A percentile compares a stretch with the other conserved stretches of the same genome.
These are phyloP conservation scores for Aristolochia californica DNA, from an alignment of 164 flowering plant species.

Conservation along the genomic window DNA sequence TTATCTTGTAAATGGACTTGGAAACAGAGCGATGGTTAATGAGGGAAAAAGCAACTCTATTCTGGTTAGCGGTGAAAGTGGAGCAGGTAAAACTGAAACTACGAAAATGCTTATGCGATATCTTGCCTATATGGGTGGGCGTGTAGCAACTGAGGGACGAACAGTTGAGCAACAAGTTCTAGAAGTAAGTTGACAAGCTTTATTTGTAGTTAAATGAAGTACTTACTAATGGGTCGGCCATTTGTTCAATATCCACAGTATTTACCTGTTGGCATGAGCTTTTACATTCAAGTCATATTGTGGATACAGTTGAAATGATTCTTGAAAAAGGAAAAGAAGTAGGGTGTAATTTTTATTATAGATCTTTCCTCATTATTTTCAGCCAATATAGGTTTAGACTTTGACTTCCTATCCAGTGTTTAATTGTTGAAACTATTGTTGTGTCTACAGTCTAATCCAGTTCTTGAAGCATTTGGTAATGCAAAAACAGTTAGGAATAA, in stretches of 20 bases:
- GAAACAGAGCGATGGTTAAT: conserved; percentile 62
- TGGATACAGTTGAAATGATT: too few relatives aligned
- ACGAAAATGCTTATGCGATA: conserved; percentile 91
- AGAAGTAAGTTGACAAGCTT: conserved; percentile 76
- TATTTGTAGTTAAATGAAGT: too few relatives aligned
- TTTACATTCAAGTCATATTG: too few relatives aligned
- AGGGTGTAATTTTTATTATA: neutral
- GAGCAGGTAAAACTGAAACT: conserved; percentile 89
- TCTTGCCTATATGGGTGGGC: conserved; percentile 78
- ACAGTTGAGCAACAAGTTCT: conserved; percentile 78
- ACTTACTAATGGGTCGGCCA: too few relatives aligned
- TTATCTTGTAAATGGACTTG: conserved; percentile 6
- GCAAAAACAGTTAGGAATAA: conserved; percentile 80
- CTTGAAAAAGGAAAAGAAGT: conserved; percentile 3
- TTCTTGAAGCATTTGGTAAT: conserved; percentile 92
- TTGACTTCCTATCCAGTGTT: conserved; percentile 3
- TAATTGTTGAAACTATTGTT: conserved; percentile 9
- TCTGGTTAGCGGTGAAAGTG: conserved; percentile 86
- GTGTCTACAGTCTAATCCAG: conserved; percentile 73
- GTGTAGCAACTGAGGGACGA: conserved; percentile 46
- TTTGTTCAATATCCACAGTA: too few relatives aligned
- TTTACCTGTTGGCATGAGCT: too few relatives aligned
- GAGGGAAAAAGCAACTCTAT: conserved; percentile 69
- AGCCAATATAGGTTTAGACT: neutral
- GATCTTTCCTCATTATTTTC: neutral